Percentiles rank a stretch among this genome's conserved stretches.
phyloP scores from a whole-genome alignment of 148 eudicot genomes.

The Arbutus unedo region DNA sequence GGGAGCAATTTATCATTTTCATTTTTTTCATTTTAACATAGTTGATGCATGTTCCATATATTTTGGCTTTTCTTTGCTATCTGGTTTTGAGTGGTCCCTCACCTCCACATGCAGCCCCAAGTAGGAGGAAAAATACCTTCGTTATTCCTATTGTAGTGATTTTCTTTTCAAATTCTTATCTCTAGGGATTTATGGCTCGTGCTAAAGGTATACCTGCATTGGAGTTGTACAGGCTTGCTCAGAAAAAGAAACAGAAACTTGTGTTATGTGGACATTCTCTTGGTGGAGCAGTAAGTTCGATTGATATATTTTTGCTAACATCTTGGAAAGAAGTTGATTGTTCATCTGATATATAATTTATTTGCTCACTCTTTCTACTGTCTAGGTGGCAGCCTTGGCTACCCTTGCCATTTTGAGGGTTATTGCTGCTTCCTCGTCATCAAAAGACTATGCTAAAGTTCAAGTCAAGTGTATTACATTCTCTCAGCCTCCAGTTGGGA shows the following conservation, averaged over 20 bases:
- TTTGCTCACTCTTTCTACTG: slow-evolving; percentile 14
- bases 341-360: not conserved
- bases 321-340: slow-evolving; percentile 16
- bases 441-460: slow-evolving; percentile 68
- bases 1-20: slow-evolving; percentile 17
- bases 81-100: not conserved
- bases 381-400: slow-evolving; percentile 93
- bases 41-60: slow-evolving; percentile 2
- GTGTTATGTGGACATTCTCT: slow-evolving; percentile 99
- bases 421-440: slow-evolving; percentile 58
- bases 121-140: not conserved
- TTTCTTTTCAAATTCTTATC: slow-evolving; percentile 14
- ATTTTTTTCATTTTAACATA: slow-evolving; percentile 11
- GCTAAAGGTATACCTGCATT: slow-evolving; percentile 99
- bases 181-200: slow-evolving; percentile 97
- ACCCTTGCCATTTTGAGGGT: slow-evolving; percentile 95
- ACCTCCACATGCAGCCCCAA: not conserved
- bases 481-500: slow-evolving; percentile 99
- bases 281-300: slow-evolving; percentile 91
- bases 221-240: slow-evolving; percentile 93
- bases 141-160: not conserved
- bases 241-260: slow-evolving; percentile 87
- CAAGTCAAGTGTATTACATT: slow-evolving; percentile 96
- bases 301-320: slow-evolving; percentile 15
- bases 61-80: slow-evolving; percentile 13